phyloP scores from a whole-genome alignment of 1,139 yeast species.

The Magnusiomyces suaveolens region DNA sequence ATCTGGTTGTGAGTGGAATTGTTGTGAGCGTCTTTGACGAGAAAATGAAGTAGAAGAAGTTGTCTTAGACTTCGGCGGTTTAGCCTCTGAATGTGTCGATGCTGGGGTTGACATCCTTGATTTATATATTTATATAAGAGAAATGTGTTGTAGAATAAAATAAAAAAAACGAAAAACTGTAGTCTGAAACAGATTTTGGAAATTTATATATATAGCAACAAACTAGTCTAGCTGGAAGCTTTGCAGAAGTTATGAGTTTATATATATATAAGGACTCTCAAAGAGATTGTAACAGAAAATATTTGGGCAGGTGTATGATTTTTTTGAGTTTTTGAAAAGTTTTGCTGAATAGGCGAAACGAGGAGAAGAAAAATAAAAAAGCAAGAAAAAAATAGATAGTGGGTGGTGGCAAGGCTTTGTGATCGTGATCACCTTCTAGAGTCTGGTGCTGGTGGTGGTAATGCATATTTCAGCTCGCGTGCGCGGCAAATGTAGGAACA shows the following conservation, averaged over 20 bases:
- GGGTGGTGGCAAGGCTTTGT: not conserved
- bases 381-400: not conserved
- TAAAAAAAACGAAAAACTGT: too few species aligned
- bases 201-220: too few species aligned
- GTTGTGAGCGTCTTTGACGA: conserved; percentile 14
- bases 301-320: not conserved
- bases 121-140: too few species aligned
- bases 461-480: too few species aligned
- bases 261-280: not conserved
- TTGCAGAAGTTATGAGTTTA: too few species aligned
- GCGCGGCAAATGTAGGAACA: too few species aligned
- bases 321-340: not conserved
- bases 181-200: too few species aligned
- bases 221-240: too few species aligned
- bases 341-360: not conserved
- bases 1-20: conserved; percentile 26
- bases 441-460: not conserved
- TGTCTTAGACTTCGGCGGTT: conserved; percentile 15
- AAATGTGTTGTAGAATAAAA: too few species aligned
- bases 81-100: conserved; percentile 4
- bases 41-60: conserved; percentile 8
- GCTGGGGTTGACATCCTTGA: not conserved
- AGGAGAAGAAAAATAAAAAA: not conserved
- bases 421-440: not conserved
- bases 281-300: not conserved